Evolutionary conservation across 352 stramenopile species (phyloP).

Genomic region (Pseudoperonospora humuli): DNA sequence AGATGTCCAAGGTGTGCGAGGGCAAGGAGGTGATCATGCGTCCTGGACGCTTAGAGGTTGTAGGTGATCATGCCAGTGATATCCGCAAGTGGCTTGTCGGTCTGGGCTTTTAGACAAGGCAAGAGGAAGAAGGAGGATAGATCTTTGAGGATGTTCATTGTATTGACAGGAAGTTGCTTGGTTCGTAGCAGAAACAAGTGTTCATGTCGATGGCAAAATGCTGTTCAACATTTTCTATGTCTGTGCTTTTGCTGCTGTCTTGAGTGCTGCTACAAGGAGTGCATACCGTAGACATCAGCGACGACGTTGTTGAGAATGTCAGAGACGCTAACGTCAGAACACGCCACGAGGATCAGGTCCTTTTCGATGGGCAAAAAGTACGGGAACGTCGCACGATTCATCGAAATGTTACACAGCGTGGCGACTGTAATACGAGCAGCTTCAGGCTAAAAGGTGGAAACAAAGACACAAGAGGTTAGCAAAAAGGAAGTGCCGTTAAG

Average conservation of each 20-base stretch:
- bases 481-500: not conserved
- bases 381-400: constrained; percentile 66
- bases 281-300: constrained; percentile 76
- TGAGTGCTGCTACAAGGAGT: constrained; percentile 41
- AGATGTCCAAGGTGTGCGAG: constrained; percentile 82
- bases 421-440: constrained; percentile 64
- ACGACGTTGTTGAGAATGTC: constrained; percentile 79
- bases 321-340: constrained; percentile 65
- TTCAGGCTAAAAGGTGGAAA: constrained; percentile 38
- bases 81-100: constrained; percentile 81
- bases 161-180: constrained; percentile 1
- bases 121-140: constrained; percentile 2
- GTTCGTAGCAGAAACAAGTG: constrained; percentile 6
- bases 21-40: constrained; percentile 64
- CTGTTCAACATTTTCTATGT: not conserved
- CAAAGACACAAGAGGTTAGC: constrained; percentile 7
- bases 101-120: constrained; percentile 58
- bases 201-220: constrained; percentile 2
- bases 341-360: constrained; percentile 62
- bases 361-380: constrained; percentile 78
- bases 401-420: constrained; percentile 65
- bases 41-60: constrained; percentile 70
- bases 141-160: not conserved
- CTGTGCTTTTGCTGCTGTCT: not conserved
- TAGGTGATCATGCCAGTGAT: constrained; percentile 58